Evolutionary conservation across 108 stramenopile genomes (phyloP).

Genomic region (Skeletonema marinoi): DNA sequence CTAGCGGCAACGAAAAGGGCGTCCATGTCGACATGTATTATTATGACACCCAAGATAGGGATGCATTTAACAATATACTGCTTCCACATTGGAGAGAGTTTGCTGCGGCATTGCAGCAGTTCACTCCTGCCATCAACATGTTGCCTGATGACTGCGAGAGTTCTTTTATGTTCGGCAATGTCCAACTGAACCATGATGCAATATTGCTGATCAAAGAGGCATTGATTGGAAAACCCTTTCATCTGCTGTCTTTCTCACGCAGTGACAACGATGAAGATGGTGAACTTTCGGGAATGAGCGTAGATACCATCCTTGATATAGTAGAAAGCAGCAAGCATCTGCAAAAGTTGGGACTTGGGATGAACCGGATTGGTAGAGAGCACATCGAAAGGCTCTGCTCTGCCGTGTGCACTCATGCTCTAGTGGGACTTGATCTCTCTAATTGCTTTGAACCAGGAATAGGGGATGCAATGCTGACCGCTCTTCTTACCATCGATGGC

Average conservation of each 20-base stretch:
- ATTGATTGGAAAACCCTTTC: background rate
- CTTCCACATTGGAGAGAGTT: constrained; percentile 1
- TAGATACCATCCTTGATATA: background rate
- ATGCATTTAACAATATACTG: background rate
- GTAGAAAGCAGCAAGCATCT: background rate
- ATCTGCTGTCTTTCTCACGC: too few relatives aligned
- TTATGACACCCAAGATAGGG: too few relatives aligned
- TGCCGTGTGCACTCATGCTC: background rate
- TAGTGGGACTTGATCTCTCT: background rate
- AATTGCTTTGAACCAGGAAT: background rate
- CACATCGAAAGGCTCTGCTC: background rate
- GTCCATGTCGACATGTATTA: background rate
- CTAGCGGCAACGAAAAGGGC: background rate
- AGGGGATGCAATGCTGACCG: background rate
- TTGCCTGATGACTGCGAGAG: background rate
- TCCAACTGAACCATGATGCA: background rate
- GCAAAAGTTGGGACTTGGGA: background rate
- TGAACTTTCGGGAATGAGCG: background rate
- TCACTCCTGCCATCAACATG: background rate
- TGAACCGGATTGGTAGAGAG: background rate
- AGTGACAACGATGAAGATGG: background rate
- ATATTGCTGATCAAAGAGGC: background rate
- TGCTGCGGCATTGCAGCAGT: background rate
- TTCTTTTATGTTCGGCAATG: background rate
- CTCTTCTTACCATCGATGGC: background rate